Conservation (phyloP, 1,284 basidiomycete species). For the Lentinula novae-zelandiae region DNA sequence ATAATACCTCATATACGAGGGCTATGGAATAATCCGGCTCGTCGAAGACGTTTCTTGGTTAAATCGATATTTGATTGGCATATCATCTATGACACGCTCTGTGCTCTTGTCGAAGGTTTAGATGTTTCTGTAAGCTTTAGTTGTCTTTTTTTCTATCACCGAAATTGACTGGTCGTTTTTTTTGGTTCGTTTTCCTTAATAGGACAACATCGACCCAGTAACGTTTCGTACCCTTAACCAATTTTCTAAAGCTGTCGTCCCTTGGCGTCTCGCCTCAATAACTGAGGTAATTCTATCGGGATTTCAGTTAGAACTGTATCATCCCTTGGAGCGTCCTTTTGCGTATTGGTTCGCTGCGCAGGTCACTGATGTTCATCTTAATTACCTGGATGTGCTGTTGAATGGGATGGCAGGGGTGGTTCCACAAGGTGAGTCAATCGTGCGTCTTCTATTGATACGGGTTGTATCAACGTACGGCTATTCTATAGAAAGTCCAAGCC, state of each 20-base stretch:
- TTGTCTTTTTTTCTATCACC: not conserved
- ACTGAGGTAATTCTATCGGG: conserved; percentile 72
- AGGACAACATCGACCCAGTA: not conserved
- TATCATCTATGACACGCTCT: conserved; percentile 44
- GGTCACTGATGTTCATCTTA: conserved; percentile 53
- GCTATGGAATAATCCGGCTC: conserved; percentile 64
- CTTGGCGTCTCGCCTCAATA: conserved; percentile 58
- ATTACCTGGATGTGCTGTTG: conserved; percentile 47
- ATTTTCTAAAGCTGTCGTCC: conserved; percentile 43
- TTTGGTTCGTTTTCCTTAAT: not conserved
- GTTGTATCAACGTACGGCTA: not conserved
- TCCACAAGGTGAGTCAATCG: not conserved
- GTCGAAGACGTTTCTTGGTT: conserved; percentile 60
- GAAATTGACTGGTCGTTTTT: not conserved
- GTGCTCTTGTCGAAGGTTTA: conserved; percentile 33
- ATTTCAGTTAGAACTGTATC: conserved; percentile 75
- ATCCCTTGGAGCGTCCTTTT: conserved; percentile 59
- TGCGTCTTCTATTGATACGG: not conserved
- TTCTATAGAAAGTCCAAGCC: conserved; percentile 36
- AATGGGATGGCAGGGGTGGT: conserved; percentile 33
- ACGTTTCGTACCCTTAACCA: conserved; percentile 16
- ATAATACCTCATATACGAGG: conserved; percentile 54
- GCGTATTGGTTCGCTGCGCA: conserved; percentile 71
- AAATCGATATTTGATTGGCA: conserved; percentile 66
- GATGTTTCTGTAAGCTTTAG: conserved; percentile 22